Evolutionary conservation across 345 rosid genomes (phyloP).

Genomic region (Ailanthus altissimus): DNA sequence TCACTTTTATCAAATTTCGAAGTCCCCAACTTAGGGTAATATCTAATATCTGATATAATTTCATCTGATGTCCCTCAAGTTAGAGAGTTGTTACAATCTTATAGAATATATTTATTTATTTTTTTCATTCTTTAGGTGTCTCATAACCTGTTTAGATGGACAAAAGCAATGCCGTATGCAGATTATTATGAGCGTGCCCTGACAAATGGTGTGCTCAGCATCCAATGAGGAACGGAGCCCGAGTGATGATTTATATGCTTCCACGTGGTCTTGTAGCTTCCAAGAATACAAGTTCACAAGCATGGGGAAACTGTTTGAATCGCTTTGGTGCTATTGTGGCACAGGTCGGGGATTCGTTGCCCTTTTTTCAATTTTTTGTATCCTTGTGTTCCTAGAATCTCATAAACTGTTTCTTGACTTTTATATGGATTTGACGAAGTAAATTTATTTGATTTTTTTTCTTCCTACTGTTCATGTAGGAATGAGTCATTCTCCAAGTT

Average conservation of each 20-base stretch:
- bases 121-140: constrained; percentile 38
- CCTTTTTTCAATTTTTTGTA: neutral
- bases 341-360: constrained; percentile 36
- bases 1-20: no score
- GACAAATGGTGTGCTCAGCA: constrained; percentile 51
- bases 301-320: constrained; percentile 47
- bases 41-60: no score
- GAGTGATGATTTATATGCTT: constrained; percentile 59
- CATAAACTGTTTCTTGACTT: neutral
- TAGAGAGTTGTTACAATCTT: neutral
- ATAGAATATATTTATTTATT: neutral
- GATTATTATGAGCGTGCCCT: constrained; percentile 61
- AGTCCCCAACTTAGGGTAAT: no score
- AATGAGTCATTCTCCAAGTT: constrained; percentile 85
- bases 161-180: constrained; percentile 50
- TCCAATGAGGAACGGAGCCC: constrained; percentile 56
- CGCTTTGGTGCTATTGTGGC: constrained; percentile 67
- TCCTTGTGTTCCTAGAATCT: neutral
- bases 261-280: constrained; percentile 48
- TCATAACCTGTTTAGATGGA: constrained; percentile 57
- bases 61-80: no score
- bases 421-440: no score
- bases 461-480: constrained; percentile 37
- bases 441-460: neutral
- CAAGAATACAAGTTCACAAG: constrained; percentile 40